Conservation (phyloP, 768 basidiomycete species). For the Lactifluus rugatus region DNA sequence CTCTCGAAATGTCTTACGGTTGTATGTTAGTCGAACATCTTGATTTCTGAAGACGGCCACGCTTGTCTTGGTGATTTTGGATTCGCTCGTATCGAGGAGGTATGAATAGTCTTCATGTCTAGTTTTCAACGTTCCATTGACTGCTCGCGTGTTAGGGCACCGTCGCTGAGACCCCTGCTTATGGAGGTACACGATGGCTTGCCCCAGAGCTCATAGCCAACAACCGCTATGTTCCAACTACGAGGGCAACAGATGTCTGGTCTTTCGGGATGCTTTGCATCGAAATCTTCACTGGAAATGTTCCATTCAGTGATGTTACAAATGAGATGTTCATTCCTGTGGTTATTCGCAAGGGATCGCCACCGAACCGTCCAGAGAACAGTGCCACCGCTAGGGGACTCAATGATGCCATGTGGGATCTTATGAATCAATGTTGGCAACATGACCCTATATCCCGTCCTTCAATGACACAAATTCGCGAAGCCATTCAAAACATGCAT, state of each 20-base stretch:
- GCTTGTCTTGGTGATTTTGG: slow-evolving; percentile 9
- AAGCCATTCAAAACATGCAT: slow-evolving; percentile 11
- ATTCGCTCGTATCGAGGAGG: slow-evolving; percentile 12
- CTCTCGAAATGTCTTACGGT: background rate
- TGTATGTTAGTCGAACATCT: slow-evolving; percentile 6
- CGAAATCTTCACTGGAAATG: slow-evolving; percentile 36
- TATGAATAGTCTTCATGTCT: background rate
- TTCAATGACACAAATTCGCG: slow-evolving; percentile 29
- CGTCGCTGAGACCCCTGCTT: background rate
- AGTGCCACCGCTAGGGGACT: slow-evolving; percentile 25
- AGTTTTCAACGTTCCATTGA: background rate
- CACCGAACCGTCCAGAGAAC: slow-evolving; percentile 32
- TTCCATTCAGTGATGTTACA: slow-evolving; percentile 29
- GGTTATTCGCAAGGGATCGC: slow-evolving; percentile 28
- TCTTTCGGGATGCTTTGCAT: slow-evolving; percentile 40
- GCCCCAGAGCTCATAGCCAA: slow-evolving; percentile 15
- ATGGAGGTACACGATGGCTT: slow-evolving; percentile 11
- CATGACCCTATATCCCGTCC: slow-evolving; percentile 32
- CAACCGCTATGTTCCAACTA: background rate
- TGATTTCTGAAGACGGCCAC: slow-evolving; percentile 5
- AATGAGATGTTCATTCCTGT: slow-evolving; percentile 30
- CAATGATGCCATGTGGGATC: slow-evolving; percentile 33
- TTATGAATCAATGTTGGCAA: slow-evolving; percentile 38
- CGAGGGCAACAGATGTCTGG: slow-evolving; percentile 38
- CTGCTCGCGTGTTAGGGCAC: background rate